Percentiles rank a stretch among this genome's conserved stretches.
Conservation (phyloP, 129 eudicot species). For the Gnaphalium uliginosum region DNA sequence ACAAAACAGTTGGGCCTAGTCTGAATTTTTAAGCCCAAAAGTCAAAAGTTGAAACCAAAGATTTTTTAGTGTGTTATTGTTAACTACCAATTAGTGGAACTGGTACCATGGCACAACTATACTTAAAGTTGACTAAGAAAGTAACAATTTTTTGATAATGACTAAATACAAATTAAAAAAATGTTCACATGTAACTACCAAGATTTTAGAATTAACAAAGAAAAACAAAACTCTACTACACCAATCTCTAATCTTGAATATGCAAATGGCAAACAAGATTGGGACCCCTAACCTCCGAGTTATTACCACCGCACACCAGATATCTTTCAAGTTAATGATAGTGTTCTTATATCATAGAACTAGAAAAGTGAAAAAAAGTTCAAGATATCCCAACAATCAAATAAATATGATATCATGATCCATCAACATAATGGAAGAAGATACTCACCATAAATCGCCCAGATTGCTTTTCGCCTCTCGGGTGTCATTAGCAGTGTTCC, state of each 20-base stretch:
- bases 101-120: conserved; percentile 31
- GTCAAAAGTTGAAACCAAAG: conserved; percentile 28
- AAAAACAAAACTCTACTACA: conserved; percentile 10
- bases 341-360: conserved; percentile 16
- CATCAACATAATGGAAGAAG: conserved; percentile 1
- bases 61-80: conserved; percentile 21
- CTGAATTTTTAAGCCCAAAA: conserved; percentile 10
- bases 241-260: conserved; percentile 30
- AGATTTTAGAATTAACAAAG: conserved; percentile 1
- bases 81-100: conserved; percentile 40
- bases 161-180: conserved; percentile 4
- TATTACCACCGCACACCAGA: conserved; percentile 20
- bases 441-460: conserved; percentile 96
- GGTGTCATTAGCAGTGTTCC: conserved; percentile 96
- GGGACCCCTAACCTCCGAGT: conserved; percentile 26
- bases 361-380: neutral
- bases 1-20: conserved; percentile 18
- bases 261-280: conserved; percentile 1
- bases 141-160: conserved; percentile 28
- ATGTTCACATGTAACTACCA: conserved; percentile 19
- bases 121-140: conserved; percentile 26
- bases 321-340: conserved; percentile 21
- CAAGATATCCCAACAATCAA: conserved; percentile 9
- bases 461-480: conserved; percentile 81
- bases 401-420: neutral